Evolutionary conservation across 495 filamentous ascomycete species (phyloP), one percentile per base, ranked within the genome.

Genomic region (Xeromyces bisporus): DNA sequence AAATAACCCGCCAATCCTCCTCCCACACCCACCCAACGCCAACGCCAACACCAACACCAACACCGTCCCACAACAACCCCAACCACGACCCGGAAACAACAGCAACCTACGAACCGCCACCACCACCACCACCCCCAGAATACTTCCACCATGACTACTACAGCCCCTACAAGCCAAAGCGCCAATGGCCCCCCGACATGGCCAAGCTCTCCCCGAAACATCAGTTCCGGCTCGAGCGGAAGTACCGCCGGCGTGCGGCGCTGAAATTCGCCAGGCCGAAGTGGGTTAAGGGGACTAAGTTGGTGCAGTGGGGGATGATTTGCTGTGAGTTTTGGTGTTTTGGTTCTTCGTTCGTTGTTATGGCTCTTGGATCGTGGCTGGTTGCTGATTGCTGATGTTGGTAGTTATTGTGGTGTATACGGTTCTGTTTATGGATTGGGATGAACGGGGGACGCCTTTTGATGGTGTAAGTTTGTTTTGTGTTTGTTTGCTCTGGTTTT

Each of bases 171-270:
- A 74, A 71, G 48, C 77, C 81, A n/a, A 82, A 85, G 51, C 77
- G 75, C 36, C 54, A 71, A 51, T 99, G 91, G 91, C 89, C 89
- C 13, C 89, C 89, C 2, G 83, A 94, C 51, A 84, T 96, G 63
- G 57, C 58, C 29, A 76, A 80, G 46, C 69, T 99, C 29, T 72
- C 75, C 3, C 53, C 60, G 10, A 84, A 79, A 47, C 75, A 96
- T 42, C 79, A 94, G 49, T 89, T 96, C 55, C 69, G 75, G 3
- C 52, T 60, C 15, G 58, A 62, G 34, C 53, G 74, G 33, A 69
- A 73, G 36, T 81, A 78, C 51, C 75, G 77, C 36, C 63, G 78
- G 20, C 64, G 77, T 35, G 48, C 73, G 24, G 63, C 62, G 48
- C 66, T 93, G 37, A 84, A 82, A 42, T 81, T 70, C 46, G 67